phyloP scores from a whole-genome alignment of 2,329 filamentous ascomycete genomes.

The Xylaria digitata region DNA sequence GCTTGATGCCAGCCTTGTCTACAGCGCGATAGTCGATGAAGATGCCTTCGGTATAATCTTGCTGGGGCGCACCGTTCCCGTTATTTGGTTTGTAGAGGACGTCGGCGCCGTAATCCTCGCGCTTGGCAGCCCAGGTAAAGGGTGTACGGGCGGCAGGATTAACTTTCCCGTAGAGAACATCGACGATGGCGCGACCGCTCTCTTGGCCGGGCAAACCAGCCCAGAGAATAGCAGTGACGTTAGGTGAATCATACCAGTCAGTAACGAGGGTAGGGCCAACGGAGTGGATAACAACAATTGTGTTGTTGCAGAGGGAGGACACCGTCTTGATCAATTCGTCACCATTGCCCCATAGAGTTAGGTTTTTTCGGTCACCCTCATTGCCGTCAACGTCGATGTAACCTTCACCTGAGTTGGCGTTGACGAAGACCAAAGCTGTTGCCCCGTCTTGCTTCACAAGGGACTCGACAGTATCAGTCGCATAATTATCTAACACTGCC shows the following conservation, averaged over 20 bases:
- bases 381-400: constrained; percentile 87
- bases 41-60: constrained; percentile 79
- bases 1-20: constrained; percentile 72
- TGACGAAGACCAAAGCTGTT: constrained; percentile 87
- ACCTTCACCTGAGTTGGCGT: constrained; percentile 86
- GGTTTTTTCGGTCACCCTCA: constrained; percentile 87
- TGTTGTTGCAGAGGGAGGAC: constrained; percentile 82
- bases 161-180: constrained; percentile 84
- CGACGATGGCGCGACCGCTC: constrained; percentile 80
- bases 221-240: constrained; percentile 86
- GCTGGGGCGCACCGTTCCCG: constrained; percentile 72
- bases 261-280: constrained; percentile 81
- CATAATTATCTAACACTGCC: constrained; percentile 74
- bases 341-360: constrained; percentile 87
- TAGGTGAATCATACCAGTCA: constrained; percentile 78
- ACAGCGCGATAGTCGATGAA: constrained; percentile 87
- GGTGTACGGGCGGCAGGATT: constrained; percentile 82
- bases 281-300: constrained; percentile 90
- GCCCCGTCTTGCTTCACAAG: constrained; percentile 72
- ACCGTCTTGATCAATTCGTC: constrained; percentile 86
- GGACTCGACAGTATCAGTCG: constrained; percentile 68
- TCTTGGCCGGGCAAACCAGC: constrained; percentile 86
- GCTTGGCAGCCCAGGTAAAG: constrained; percentile 80
- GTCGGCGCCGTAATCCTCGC: constrained; percentile 74
- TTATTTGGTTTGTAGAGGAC: constrained; percentile 77